These are phyloP conservation scores for Leccinum huronense DNA, from an alignment of 1,284 basidiomycete genomes.

Conservation along the genomic window DNA sequence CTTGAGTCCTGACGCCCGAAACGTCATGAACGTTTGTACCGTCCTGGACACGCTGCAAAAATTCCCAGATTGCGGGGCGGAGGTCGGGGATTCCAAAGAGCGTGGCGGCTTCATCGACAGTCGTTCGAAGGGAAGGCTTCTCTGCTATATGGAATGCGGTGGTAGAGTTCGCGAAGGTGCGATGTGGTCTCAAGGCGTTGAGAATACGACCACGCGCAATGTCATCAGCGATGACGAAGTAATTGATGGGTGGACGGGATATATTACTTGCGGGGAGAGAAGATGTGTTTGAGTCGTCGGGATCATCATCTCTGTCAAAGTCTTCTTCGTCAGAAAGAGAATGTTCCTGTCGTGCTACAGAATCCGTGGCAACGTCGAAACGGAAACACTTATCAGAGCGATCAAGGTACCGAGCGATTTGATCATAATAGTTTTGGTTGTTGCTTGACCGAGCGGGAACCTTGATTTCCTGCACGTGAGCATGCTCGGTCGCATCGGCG, in stretches of 20 bases:
- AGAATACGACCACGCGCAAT: neutral
- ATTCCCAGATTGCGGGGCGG: neutral
- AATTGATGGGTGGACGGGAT: neutral
- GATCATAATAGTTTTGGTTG: neutral
- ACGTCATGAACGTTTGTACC: neutral
- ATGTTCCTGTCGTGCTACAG: neutral
- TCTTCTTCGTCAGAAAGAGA: neutral
- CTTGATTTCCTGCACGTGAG: neutral
- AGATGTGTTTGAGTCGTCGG: neutral
- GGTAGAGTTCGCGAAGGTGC: neutral
- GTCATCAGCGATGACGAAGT: neutral
- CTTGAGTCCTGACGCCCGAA: neutral
- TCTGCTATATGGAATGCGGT: neutral
- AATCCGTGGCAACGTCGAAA: neutral
- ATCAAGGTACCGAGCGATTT: neutral
- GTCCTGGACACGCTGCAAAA: neutral
- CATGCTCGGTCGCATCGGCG: neutral
- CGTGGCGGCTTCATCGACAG: neutral
- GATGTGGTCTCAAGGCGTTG: neutral
- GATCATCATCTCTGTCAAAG: neutral
- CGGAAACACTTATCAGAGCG: neutral
- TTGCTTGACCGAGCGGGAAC: neutral
- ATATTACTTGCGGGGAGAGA: neutral
- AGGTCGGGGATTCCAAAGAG: neutral
- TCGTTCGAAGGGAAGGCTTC: neutral